Evolutionary conservation across 2,329 filamentous ascomycete species (phyloP).

Genomic region (Colletotrichum melonis): DNA sequence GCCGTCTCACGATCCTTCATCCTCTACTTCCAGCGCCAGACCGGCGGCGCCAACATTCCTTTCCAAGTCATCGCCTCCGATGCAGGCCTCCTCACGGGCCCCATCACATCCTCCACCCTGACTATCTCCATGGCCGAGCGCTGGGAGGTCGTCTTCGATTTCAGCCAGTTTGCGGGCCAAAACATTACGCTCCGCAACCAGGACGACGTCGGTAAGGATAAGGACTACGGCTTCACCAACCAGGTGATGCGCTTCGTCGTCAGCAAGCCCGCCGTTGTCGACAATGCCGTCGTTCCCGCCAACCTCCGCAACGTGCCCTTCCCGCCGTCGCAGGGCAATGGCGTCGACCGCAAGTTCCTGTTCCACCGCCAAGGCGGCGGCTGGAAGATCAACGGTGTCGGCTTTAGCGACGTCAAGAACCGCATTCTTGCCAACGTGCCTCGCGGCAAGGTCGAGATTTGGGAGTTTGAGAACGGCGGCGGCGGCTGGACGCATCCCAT

Average conservation of each 20-base stretch:
- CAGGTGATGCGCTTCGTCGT: constrained; percentile 66
- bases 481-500: constrained; percentile 65
- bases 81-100: constrained; percentile 59
- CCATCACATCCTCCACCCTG: constrained; percentile 55
- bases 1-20: constrained; percentile 59
- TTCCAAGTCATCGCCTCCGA: constrained; percentile 68
- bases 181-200: constrained; percentile 54
- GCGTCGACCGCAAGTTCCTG: constrained; percentile 55
- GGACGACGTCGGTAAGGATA: constrained; percentile 52
- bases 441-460: constrained; percentile 59
- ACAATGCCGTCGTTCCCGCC: constrained; percentile 49
- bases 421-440: constrained; percentile 60
- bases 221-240: constrained; percentile 63
- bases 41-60: constrained; percentile 47
- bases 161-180: constrained; percentile 58
- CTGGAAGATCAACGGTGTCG: constrained; percentile 64
- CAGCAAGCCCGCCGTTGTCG: constrained; percentile 46
- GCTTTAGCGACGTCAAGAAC: constrained; percentile 57
- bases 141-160: constrained; percentile 69
- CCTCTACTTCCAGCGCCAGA: constrained; percentile 55
- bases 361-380: constrained; percentile 56
- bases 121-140: constrained; percentile 66
- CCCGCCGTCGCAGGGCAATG: constrained; percentile 46
- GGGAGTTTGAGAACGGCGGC: constrained; percentile 60
- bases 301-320: constrained; percentile 51